Evolutionary conservation across 306 rosid species (phyloP), one percentile per base, ranked within the genome.

Genomic region (Castanea sativa): DNA sequence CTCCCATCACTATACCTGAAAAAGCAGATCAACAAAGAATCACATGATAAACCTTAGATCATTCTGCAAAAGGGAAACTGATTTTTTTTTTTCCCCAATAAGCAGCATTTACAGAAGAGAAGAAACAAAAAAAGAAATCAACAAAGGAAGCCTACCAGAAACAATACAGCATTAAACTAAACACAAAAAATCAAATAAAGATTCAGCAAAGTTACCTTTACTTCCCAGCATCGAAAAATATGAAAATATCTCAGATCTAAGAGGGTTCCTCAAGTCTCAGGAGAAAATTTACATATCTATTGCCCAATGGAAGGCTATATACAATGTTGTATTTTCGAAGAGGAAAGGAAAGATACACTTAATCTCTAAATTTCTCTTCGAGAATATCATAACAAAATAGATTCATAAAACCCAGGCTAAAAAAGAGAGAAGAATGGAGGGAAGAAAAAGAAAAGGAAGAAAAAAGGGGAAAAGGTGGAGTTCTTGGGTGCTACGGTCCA

Each of bases 241-340:
- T 74, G 29, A 27, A 75, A 82, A 57, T 69, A 83, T 64, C 86
- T 86, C 77, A 84, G 80, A 79, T 69, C 73, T 76, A 75, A 55
- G 55, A 74, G 81, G 81, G 82, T 59, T 74, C 73, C 72, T 75
- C 21, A 57, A 79, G 67, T 71, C 56, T 76, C 83, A 75, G 70
- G 83, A 80, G 84, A 85, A 73, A 78, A 79, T 87, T 73, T 84
- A 84, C 87, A 87, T 80, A 74, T 68, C 73, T 77, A 79, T 38
- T 32, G 51, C 87, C 71, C 85, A 79, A 73, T 58, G 57, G 69
- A 83, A 56, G 86, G 85, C 79, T 86, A 86, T 87, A 78, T 87
- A 87, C 94, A 84, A 65, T 15, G 61, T 75, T 71, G 79, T 69
- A 85, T 76, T 76, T 76, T 59, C 67, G 55, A 71, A 74, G 70